These are phyloP conservation scores for Podaxis rugospora DNA, from an alignment of 768 basidiomycete species.

Conservation along the genomic window DNA sequence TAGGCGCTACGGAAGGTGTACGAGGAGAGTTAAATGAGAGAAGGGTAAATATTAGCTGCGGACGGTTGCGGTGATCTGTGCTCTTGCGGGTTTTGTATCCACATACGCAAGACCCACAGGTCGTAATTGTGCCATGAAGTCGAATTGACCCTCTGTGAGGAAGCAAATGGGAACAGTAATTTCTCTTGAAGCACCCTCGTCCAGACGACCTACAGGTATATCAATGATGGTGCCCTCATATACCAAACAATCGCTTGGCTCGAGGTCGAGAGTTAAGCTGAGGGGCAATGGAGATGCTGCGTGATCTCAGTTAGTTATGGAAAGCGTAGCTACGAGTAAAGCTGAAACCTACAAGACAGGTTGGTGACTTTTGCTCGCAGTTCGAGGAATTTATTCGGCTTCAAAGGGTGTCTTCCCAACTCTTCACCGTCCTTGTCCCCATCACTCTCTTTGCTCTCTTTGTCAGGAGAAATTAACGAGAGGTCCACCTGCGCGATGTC, in stretches of 20 bases:
- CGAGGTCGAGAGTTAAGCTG: constrained; percentile 47
- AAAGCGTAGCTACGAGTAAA: neutral
- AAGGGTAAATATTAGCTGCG: neutral
- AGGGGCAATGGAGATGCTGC: constrained; percentile 51
- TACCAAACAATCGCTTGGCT: constrained; percentile 62
- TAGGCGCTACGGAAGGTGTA: neutral
- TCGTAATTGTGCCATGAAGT: constrained; percentile 41
- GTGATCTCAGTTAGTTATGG: constrained; percentile 3
- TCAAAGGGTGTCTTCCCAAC: constrained; percentile 40
- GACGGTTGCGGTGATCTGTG: constrained; percentile 32
- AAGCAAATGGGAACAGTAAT: constrained; percentile 65
- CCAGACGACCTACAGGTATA: constrained; percentile 61
- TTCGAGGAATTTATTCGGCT: constrained; percentile 59
- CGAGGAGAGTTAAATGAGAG: neutral
- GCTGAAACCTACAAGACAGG: constrained; percentile 50
- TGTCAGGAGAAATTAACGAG: constrained; percentile 33
- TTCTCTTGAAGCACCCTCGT: constrained; percentile 45
- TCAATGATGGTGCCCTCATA: constrained; percentile 64
- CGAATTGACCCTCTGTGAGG: constrained; percentile 65
- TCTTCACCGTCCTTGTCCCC: constrained; percentile 20
- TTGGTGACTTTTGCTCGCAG: constrained; percentile 58
- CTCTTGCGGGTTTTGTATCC: constrained; percentile 33
- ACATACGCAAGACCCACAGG: constrained; percentile 22
- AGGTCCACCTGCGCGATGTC: constrained; percentile 62
- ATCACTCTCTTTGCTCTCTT: constrained; percentile 20